A percentile compares a stretch with the other conserved stretches of the same genome.
Conservation (phyloP, 768 basidiomycete species). For the Hygrophorus russula region DNA sequence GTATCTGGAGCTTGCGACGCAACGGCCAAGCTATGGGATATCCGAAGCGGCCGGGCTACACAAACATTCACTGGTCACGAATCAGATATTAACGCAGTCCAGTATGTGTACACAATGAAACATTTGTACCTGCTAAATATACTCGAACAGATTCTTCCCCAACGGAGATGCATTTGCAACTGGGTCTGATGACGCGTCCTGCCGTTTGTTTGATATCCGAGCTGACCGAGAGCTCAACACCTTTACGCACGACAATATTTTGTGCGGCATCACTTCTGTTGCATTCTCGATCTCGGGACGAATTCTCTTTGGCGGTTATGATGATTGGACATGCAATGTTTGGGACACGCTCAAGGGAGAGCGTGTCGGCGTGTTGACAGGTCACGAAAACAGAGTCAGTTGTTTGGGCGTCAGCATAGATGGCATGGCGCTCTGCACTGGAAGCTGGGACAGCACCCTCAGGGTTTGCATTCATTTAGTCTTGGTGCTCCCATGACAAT, state of each 20-base stretch:
- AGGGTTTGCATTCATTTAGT: constrained; percentile 45
- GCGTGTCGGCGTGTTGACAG: constrained; percentile 92
- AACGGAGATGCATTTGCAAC: constrained; percentile 99
- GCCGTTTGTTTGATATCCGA: constrained; percentile 94
- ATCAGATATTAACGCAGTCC: constrained; percentile 97
- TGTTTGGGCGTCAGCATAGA: constrained; percentile 94
- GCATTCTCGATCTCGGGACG: constrained; percentile 97
- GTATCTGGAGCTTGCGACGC: constrained; percentile 99
- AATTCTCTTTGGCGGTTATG: constrained; percentile 96
- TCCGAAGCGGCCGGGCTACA: constrained; percentile 91
- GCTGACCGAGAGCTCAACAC: constrained; percentile 95
- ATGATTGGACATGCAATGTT: constrained; percentile 99
- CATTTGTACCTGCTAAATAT: constrained; percentile 6
- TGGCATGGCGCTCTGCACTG: constrained; percentile 98
- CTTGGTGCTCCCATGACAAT: constrained; percentile 1
- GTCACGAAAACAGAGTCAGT: constrained; percentile 96
- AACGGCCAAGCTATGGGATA: constrained; percentile 98
- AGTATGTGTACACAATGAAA: constrained; percentile 43
- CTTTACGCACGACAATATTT: constrained; percentile 97
- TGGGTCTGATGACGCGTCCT: constrained; percentile 97
- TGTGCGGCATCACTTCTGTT: constrained; percentile 98
- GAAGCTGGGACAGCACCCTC: constrained; percentile 95
- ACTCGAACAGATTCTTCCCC: constrained; percentile 80
- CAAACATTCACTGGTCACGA: constrained; percentile 99
- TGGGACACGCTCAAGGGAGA: constrained; percentile 99